Evolutionary conservation across 371 early-diverging fungal species (phyloP).

Genomic region (Phascolomyces articulosus): DNA sequence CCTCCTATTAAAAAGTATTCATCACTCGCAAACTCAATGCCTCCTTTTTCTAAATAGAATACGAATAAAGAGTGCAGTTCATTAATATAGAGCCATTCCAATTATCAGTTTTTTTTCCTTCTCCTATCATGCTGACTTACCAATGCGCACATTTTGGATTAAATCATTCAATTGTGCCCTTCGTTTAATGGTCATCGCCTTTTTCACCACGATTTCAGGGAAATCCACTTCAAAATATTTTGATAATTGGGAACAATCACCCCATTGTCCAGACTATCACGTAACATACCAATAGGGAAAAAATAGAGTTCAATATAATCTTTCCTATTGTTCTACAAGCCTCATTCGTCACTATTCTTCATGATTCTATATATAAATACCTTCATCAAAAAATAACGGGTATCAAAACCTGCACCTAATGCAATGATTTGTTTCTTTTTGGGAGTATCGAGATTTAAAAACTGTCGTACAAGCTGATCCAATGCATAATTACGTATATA

Average conservation of each 20-base stretch:
- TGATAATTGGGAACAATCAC: constrained; percentile 7
- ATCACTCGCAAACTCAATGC: constrained; percentile 68
- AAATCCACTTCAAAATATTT: constrained; percentile 93
- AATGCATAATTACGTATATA: constrained; percentile 75
- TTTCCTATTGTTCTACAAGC: too few species aligned
- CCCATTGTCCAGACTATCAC: not conserved
- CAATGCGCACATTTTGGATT: constrained; percentile 24
- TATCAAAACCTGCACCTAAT: constrained; percentile 93
- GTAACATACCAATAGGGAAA: not conserved
- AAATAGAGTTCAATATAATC: too few species aligned
- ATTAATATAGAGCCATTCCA: not conserved
- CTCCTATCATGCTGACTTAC: not conserved
- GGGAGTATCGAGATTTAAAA: constrained; percentile 42
- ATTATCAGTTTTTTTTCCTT: not conserved
- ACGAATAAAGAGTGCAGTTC: too few species aligned
- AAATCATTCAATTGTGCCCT: constrained; percentile 53
- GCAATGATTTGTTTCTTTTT: constrained; percentile 60
- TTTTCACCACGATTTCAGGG: constrained; percentile 80
- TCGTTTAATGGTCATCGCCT: constrained; percentile 71
- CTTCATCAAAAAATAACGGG: constrained; percentile 80
- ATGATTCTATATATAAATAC: too few species aligned
- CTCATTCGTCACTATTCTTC: too few species aligned
- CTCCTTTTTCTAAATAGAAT: constrained; percentile 58
- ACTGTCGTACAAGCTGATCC: constrained; percentile 65
- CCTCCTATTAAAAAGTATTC: constrained; percentile 79